A percentile compares a stretch with the other conserved stretches of the same genome.
phyloP scores from a whole-genome alignment of 768 basidiomycete genomes.

The Hydnomerulius pinastri region DNA sequence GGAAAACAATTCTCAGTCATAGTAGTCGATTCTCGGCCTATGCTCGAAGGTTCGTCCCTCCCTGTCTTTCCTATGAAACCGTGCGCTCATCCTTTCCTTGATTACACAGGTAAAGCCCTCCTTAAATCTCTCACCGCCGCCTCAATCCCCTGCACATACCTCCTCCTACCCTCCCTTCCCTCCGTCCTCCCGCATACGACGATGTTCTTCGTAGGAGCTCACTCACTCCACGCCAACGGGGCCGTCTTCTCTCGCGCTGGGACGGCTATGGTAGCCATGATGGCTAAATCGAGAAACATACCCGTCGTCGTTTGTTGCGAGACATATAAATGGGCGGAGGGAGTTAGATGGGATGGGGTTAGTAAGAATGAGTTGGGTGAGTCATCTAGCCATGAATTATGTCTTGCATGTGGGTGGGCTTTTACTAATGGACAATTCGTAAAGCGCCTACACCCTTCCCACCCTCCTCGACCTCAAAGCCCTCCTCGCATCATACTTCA shows the following conservation, averaged over 20 bases:
- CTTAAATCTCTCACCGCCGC: slow-evolving; percentile 68
- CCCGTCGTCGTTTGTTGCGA: slow-evolving; percentile 98
- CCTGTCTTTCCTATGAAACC: neutral
- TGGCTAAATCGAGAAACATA: slow-evolving; percentile 84
- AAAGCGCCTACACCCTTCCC: slow-evolving; percentile 32
- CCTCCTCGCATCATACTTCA: slow-evolving; percentile 15
- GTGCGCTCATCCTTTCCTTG: neutral
- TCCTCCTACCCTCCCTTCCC: slow-evolving; percentile 83
- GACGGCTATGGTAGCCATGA: slow-evolving; percentile 95
- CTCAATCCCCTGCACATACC: slow-evolving; percentile 84
- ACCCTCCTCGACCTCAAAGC: slow-evolving; percentile 11
- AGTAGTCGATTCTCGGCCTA: slow-evolving; percentile 91
- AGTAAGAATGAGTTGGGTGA: slow-evolving; percentile 94
- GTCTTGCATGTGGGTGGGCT: neutral
- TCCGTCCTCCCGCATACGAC: slow-evolving; percentile 80
- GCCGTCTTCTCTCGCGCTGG: slow-evolving; percentile 93
- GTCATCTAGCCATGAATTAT: slow-evolving; percentile 12
- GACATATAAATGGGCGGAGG: slow-evolving; percentile 97
- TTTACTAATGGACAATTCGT: neutral
- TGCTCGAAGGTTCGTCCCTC: slow-evolving; percentile 74
- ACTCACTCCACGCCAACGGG: slow-evolving; percentile 93
- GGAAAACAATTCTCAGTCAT: slow-evolving; percentile 87
- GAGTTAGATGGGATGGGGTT: slow-evolving; percentile 89
- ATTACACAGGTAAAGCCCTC: slow-evolving; percentile 70
- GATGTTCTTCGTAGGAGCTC: slow-evolving; percentile 88